Evolutionary conservation across 768 basidiomycete species (phyloP).

Genomic region (Lentinula edodes): DNA sequence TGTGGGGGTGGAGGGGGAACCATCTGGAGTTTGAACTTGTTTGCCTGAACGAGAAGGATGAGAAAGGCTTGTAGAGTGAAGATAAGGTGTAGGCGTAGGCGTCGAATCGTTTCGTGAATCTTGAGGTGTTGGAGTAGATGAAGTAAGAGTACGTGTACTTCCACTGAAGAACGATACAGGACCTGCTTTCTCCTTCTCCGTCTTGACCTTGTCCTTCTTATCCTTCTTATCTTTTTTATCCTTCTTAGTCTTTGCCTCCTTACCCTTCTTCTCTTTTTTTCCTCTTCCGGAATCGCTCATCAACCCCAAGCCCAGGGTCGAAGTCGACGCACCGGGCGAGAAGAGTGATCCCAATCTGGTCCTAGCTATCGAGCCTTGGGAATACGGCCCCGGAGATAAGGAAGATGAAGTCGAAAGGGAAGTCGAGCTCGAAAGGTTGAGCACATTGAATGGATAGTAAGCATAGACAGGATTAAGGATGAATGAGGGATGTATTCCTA

Average conservation of each 20-base stretch:
- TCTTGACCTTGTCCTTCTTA: neutral
- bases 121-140: neutral
- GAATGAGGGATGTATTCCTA: neutral
- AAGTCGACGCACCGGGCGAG: neutral
- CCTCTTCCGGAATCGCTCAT: neutral
- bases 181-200: neutral
- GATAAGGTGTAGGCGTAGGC: neutral
- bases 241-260: neutral
- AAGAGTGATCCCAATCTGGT: neutral
- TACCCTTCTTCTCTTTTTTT: neutral
- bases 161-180: neutral
- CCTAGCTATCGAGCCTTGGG: neutral
- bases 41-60: neutral
- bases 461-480: neutral
- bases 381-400: neutral
- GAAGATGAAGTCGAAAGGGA: neutral
- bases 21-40: neutral
- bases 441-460: neutral
- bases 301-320: neutral
- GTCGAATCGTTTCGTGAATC: neutral
- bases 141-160: neutral
- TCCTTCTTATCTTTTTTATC: neutral
- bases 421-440: neutral
- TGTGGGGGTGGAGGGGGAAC: neutral
- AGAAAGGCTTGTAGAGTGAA: no score